Evolutionary conservation across 176 grass and related monocot species (phyloP), one percentile per base, ranked within the genome.

Genomic region (Paspalum notatum): DNA sequence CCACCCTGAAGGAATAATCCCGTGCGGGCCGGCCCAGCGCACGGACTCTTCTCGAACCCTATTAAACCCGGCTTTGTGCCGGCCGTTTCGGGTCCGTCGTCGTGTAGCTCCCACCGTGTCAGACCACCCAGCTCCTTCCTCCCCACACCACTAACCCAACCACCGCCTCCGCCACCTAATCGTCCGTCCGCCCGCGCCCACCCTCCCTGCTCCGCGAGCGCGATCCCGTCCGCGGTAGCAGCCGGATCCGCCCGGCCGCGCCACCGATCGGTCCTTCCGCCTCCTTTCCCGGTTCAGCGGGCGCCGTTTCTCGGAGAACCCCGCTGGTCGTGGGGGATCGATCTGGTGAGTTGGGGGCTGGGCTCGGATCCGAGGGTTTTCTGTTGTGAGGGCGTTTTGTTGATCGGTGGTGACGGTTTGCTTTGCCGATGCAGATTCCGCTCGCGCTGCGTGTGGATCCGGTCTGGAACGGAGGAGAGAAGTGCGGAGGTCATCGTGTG

Each of bases 1-100:
- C 8, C 14, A 25, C 27, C 32, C n/a, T 20, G 7, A 59, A 15
- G 15, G 17, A 12, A 66, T 51, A 78, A 60, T n/a, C 12, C 22
- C 18, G 43, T 11, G 11, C 25, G 15, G 43, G 18, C 32, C 67
- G 55, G 18, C 43, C 53, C 10, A 54, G 54, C 65, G 51, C 54
- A 60, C 85, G 85, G 85, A 63, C 80, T 62, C 20, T 57, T 66
- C 26, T 56, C 20, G 60, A 51, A 46, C 62, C 12, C 9, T 72
- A n/a, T 47, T 84, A 88, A 88, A 79, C 44, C 80, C 51, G 51
- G 4, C 45, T 88, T 22, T 60, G 66, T 15, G n/a, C 75, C 68
- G 43, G 15, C 53, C 51, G 51, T 68, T 89, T 80, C 62, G 41
- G 70, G 71, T 80, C 82, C 86, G 75, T 56, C 82, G 87, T 85